Conservation (phyloP, 352 stramenopile species). For the Globisporangium yorkense region DNA sequence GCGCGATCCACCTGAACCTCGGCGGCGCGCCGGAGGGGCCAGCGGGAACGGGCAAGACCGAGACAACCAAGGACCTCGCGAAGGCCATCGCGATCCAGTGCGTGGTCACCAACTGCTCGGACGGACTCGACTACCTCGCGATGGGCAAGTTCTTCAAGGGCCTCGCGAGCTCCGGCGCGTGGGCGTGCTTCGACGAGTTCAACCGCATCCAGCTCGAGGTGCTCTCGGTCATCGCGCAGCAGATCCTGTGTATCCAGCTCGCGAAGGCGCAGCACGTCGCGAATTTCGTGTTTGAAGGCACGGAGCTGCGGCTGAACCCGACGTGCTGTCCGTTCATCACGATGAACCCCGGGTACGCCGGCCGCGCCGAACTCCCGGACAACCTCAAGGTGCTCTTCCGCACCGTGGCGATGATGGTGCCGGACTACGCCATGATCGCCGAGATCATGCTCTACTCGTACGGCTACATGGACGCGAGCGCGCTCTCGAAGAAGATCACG, state of each 20-base stretch:
- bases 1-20: slow-evolving; percentile 88
- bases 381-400: slow-evolving; percentile 93
- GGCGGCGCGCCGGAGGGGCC: slow-evolving; percentile 87
- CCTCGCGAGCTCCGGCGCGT: slow-evolving; percentile 84
- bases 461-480: slow-evolving; percentile 87
- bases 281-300: slow-evolving; percentile 91
- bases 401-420: slow-evolving; percentile 93
- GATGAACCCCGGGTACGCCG: slow-evolving; percentile 90
- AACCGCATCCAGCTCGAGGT: slow-evolving; percentile 93
- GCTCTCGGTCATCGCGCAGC: slow-evolving; percentile 90
- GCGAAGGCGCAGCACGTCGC: slow-evolving; percentile 72
- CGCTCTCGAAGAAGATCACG: slow-evolving; percentile 92
- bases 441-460: slow-evolving; percentile 95
- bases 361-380: slow-evolving; percentile 86
- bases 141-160: slow-evolving; percentile 95
- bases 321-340: slow-evolving; percentile 93
- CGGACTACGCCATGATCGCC: slow-evolving; percentile 91
- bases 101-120: slow-evolving; percentile 91
- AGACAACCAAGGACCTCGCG: slow-evolving; percentile 90
- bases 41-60: slow-evolving; percentile 89
- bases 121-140: slow-evolving; percentile 87
- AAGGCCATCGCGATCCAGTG: slow-evolving; percentile 92
- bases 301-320: slow-evolving; percentile 81
- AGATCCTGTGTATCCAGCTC: slow-evolving; percentile 90
- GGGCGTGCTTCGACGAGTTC: slow-evolving; percentile 93